Evolutionary conservation across 1,284 basidiomycete genomes (phyloP).

Genomic region (Microbotryum silenes-acaulis): DNA sequence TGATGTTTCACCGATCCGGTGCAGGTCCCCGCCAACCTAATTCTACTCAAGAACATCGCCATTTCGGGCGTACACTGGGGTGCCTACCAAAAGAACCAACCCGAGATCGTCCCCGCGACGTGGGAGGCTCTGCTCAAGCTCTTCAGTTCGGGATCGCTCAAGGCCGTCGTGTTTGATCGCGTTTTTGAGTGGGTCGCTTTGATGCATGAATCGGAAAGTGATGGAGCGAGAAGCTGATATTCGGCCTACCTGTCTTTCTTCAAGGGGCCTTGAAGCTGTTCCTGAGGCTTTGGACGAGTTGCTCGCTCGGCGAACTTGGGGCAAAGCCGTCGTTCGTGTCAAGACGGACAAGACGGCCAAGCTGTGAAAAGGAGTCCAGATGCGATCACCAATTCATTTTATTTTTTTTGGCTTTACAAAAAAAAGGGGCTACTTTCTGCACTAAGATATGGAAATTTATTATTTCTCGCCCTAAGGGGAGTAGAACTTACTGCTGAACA

Average conservation of each 20-base stretch:
- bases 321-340: constrained; percentile 72
- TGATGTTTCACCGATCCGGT: neutral
- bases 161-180: constrained; percentile 65
- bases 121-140: constrained; percentile 69
- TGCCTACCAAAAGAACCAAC: constrained; percentile 55
- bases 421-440: too few species aligned
- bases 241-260: neutral
- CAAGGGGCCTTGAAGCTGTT: constrained; percentile 58
- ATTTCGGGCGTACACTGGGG: constrained; percentile 72
- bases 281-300: constrained; percentile 48
- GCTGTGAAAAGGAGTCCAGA: constrained; percentile 5
- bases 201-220: neutral
- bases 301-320: constrained; percentile 79
- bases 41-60: constrained; percentile 78
- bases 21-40: constrained; percentile 75
- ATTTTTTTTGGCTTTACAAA: too few species aligned
- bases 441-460: too few species aligned
- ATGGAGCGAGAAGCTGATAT: neutral
- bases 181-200: constrained; percentile 48
- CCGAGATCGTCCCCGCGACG: constrained; percentile 56
- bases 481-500: too few species aligned
- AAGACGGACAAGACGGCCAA: constrained; percentile 35
- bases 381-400: too few species aligned
- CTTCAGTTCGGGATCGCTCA: constrained; percentile 57
- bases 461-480: too few species aligned